These are phyloP conservation scores for Vaccinium myrtillus DNA, from an alignment of 148 eudicot species.

Conservation along the genomic window DNA sequence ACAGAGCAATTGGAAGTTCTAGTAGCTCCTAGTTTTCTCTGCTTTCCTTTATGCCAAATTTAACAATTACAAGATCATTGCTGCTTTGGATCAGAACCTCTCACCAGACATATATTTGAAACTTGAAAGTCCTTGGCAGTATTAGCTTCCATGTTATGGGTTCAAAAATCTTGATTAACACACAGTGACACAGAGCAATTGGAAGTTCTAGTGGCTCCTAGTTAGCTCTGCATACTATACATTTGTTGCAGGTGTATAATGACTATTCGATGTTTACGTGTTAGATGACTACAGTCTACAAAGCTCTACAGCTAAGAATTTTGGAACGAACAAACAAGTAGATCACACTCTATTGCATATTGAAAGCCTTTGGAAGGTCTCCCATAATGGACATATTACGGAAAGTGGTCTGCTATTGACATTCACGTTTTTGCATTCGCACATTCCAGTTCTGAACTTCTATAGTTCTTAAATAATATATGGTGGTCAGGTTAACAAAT, in stretches of 20 bases:
- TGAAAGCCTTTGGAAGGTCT: background rate
- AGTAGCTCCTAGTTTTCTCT: background rate
- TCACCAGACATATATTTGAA: background rate
- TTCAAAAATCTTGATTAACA: background rate
- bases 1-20: background rate
- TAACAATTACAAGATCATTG: background rate
- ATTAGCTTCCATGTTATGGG: background rate
- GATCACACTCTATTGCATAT: background rate
- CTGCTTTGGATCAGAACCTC: background rate
- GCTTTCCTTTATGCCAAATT: background rate
- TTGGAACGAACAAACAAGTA: background rate
- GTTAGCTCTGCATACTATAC: background rate
- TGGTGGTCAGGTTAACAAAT: background rate
- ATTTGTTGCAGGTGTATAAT: conserved; percentile 15
- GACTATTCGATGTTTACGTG: background rate
- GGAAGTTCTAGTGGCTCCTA: background rate
- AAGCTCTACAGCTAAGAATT: background rate
- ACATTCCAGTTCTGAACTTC: background rate
- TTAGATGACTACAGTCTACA: background rate
- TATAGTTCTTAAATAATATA: background rate
- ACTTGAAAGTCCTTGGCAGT: background rate
- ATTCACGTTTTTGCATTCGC: background rate
- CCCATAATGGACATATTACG: background rate
- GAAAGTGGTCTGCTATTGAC: background rate
- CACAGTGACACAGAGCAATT: background rate